Evolutionary conservation across 257 asterid genomes (phyloP).

Genomic region (Solanum pimpinellifolium): DNA sequence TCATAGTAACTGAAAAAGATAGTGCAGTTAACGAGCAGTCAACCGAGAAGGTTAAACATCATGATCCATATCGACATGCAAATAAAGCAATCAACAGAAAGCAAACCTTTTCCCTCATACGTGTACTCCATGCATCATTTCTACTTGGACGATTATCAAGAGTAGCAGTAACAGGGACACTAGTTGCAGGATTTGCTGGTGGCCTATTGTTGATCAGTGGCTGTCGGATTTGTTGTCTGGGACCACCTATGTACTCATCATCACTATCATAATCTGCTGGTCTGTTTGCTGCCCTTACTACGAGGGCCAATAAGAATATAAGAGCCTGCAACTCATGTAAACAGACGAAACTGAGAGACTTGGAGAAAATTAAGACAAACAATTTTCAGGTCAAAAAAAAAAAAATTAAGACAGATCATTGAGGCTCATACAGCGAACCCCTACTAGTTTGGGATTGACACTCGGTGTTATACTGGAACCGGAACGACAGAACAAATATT

Average conservation of each 20-base stretch:
- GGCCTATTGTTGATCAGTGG: conserved; percentile 57
- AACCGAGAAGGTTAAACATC: neutral
- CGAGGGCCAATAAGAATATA: conserved; percentile 75
- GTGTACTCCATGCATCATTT: conserved; percentile 96
- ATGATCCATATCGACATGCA: neutral
- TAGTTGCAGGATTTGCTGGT: conserved; percentile 54
- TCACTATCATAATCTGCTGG: conserved; percentile 96
- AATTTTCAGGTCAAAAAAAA: neutral
- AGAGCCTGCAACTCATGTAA: conserved; percentile 56
- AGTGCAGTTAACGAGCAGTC: neutral
- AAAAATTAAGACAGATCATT: neutral
- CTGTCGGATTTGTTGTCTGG: conserved; percentile 86
- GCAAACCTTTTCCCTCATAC: conserved; percentile 93
- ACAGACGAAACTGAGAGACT: neutral
- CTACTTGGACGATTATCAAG: conserved; percentile 88
- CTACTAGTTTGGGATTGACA: neutral
- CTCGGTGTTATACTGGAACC: neutral
- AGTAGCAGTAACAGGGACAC: conserved; percentile 58
- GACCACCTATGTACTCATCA: conserved; percentile 69
- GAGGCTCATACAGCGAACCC: neutral
- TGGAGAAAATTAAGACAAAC: neutral
- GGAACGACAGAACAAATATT: neutral
- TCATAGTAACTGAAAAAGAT: neutral
- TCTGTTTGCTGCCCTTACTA: conserved; percentile 79
- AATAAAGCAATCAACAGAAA: neutral